Evolutionary conservation across 768 basidiomycete species (phyloP).

Genomic region (Hypholoma fasciculare): DNA sequence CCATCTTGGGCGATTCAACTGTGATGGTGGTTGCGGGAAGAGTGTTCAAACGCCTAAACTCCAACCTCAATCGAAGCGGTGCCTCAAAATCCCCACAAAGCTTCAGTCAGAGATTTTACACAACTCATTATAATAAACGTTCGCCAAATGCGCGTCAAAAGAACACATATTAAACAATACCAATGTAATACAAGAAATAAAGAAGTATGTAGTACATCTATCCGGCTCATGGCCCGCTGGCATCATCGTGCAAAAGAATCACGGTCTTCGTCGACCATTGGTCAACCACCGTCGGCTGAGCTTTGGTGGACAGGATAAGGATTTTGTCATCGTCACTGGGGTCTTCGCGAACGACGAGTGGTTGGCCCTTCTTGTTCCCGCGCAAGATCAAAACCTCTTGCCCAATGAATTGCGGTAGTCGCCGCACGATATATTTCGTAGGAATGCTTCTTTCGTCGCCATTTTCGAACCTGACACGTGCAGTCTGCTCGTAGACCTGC

Average conservation of each 20-base stretch:
- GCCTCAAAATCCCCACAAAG: not conserved
- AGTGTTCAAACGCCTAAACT: not conserved
- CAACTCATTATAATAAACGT: not conserved
- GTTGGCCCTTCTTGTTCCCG: slow-evolving; percentile 41
- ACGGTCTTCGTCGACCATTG: slow-evolving; percentile 34
- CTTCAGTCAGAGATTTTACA: not conserved
- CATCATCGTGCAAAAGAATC: slow-evolving; percentile 31
- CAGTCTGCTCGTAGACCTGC: slow-evolving; percentile 35
- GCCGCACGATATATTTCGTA: slow-evolving; percentile 29
- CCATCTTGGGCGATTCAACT: slow-evolving; percentile 17
- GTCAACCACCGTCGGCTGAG: slow-evolving; percentile 31
- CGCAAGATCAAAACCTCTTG: slow-evolving; percentile 53
- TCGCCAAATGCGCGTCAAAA: not conserved
- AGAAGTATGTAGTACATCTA: not conserved
- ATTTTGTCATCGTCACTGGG: slow-evolving; percentile 24
- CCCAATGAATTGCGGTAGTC: slow-evolving; percentile 28
- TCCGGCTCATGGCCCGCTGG: not conserved
- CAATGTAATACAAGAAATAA: not conserved
- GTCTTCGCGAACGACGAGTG: slow-evolving; percentile 44
- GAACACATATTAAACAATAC: not conserved
- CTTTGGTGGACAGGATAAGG: slow-evolving; percentile 38
- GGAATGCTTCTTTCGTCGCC: slow-evolving; percentile 26
- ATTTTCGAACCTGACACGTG: slow-evolving; percentile 28
- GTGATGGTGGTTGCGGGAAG: slow-evolving; percentile 3
- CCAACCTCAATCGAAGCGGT: no score